A percentile compares a stretch with the other conserved stretches of the same genome.
These are phyloP conservation scores for Trifolium dubium DNA, from an alignment of 306 rosid genomes.

Conservation along the genomic window DNA sequence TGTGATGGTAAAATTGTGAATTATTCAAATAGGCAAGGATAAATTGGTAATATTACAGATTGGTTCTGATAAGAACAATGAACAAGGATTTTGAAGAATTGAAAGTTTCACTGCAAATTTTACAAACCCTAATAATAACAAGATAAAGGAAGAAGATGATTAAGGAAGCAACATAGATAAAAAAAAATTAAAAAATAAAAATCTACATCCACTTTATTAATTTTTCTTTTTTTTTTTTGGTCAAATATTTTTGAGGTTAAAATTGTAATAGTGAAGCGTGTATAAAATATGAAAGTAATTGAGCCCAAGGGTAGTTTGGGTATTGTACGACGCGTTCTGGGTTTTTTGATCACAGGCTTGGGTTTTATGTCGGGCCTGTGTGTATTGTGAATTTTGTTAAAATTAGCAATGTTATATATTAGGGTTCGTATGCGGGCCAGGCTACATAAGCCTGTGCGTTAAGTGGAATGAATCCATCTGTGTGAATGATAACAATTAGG, in stretches of 20 bases:
- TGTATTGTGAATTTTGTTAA: not conserved
- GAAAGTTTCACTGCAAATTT: conserved; percentile 33
- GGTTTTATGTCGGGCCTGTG: not conserved
- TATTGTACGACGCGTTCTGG: not conserved
- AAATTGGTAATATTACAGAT: conserved; percentile 13
- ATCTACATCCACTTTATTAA: conserved; percentile 44
- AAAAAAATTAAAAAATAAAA: not conserved
- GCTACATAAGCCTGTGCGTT: no score
- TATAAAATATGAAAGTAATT: conserved; percentile 17
- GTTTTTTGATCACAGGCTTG: conserved; percentile 4
- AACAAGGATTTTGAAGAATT: conserved; percentile 39
- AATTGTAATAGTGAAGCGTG: conserved; percentile 13
- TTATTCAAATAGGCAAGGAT: conserved; percentile 9
- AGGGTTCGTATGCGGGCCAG: no score
- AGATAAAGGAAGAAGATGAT: conserved; percentile 39
- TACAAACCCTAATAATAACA: conserved; percentile 48
- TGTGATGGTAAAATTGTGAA: conserved; percentile 32
- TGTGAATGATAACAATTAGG: no score
- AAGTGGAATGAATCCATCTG: no score
- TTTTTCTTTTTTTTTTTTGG: conserved; percentile 20
- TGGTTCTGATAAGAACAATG: conserved; percentile 30
- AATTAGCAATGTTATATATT: no score
- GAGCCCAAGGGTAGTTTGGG: conserved; percentile 40
- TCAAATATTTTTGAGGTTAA: conserved; percentile 26
- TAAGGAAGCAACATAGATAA: conserved; percentile 40